Evolutionary conservation across 1,284 basidiomycete genomes (phyloP).

Genomic region (Cutaneotrichosporon arboriforme): DNA sequence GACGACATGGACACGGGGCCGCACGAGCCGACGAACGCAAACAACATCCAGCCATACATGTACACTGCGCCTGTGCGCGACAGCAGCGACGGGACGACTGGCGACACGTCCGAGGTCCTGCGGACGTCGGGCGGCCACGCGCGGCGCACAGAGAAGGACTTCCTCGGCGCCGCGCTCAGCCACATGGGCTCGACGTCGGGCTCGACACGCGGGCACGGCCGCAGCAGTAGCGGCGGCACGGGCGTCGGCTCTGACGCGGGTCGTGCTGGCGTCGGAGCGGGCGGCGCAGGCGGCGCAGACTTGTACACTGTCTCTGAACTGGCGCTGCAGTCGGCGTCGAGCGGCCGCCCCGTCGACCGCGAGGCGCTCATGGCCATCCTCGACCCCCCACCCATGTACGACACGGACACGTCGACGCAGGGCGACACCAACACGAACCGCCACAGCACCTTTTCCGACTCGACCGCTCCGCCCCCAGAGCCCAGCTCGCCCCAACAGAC

Average conservation of each 20-base stretch:
- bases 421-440: not conserved
- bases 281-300: not conserved
- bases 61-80: not conserved
- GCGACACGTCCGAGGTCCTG: too few relatives aligned
- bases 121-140: too few relatives aligned
- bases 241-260: too few relatives aligned
- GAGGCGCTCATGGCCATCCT: not conserved
- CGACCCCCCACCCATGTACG: not conserved
- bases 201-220: too few relatives aligned
- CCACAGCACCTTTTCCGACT: not conserved
- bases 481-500: too few relatives aligned
- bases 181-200: too few relatives aligned
- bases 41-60: not conserved
- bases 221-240: too few relatives aligned
- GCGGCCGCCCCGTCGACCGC: slow-evolving; percentile 1
- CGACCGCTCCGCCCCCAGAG: not conserved
- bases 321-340: not conserved
- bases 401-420: not conserved
- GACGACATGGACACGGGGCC: not conserved
- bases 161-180: too few relatives aligned
- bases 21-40: too few relatives aligned
- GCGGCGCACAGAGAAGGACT: too few relatives aligned
- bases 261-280: too few relatives aligned
- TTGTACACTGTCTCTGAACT: not conserved
- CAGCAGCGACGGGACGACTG: not conserved